These are phyloP conservation scores for Syzygium aqueum DNA, from an alignment of 345 rosid genomes.

Conservation along the genomic window DNA sequence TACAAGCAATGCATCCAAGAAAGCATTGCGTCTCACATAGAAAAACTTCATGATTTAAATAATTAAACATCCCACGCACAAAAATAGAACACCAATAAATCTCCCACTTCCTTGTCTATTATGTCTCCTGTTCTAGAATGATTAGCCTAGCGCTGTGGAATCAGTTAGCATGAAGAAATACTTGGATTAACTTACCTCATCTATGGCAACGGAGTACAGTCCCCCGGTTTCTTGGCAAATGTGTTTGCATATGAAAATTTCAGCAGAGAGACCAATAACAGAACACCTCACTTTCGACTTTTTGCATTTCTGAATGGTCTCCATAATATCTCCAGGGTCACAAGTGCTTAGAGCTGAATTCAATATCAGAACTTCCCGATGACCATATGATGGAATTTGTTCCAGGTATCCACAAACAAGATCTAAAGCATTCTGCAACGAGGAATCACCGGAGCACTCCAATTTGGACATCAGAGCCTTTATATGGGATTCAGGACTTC, in stretches of 20 bases:
- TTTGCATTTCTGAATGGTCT: conserved; percentile 75
- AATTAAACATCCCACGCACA: not conserved
- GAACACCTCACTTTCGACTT: conserved; percentile 78
- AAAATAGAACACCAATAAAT: not conserved
- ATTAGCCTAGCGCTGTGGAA: not conserved
- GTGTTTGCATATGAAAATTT: conserved; percentile 83
- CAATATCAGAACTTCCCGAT: conserved; percentile 80
- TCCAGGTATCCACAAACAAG: conserved; percentile 59
- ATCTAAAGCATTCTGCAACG: conserved; percentile 78
- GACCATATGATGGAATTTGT: conserved; percentile 84
- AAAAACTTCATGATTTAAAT: too few relatives aligned
- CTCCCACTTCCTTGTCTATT: not conserved
- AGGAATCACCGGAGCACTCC: conserved; percentile 71
- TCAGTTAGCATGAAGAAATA: not conserved
- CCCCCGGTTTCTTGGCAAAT: conserved; percentile 94
- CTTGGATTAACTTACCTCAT: conserved; percentile 53
- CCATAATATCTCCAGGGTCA: conserved; percentile 95
- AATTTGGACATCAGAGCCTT: conserved; percentile 80
- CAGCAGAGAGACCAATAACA: conserved; percentile 87
- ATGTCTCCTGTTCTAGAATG: not conserved
- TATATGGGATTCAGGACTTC: conserved; percentile 87
- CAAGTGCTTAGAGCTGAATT: conserved; percentile 76
- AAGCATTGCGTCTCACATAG: not conserved
- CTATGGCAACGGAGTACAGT: conserved; percentile 63
- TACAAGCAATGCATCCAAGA: not conserved